phyloP scores from a whole-genome alignment of 1,284 basidiomycete genomes.

The Rugosomyces carneus region DNA sequence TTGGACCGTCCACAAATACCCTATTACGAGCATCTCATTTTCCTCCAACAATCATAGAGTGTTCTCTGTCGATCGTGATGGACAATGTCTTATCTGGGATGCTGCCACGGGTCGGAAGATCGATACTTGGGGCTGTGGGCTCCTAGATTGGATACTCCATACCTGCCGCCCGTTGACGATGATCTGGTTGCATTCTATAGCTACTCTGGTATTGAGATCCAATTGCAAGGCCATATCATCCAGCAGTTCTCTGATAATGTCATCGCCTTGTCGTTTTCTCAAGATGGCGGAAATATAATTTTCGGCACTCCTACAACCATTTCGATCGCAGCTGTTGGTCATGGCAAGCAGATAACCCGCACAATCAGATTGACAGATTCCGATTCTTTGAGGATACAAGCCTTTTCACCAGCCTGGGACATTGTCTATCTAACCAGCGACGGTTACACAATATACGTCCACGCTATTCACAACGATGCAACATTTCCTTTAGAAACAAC shows the following conservation, averaged over 20 bases:
- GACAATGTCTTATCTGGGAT: background rate
- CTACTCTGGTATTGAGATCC: background rate
- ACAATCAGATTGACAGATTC: no score
- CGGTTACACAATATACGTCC: no score
- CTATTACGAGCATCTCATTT: conserved; percentile 3
- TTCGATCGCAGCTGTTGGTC: background rate
- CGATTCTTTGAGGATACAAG: no score
- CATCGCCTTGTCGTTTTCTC: conserved; percentile 1
- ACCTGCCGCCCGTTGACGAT: background rate
- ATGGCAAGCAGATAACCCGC: no score
- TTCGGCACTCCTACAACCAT: background rate
- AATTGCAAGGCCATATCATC: background rate
- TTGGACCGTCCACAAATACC: conserved; percentile 3
- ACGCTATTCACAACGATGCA: no score
- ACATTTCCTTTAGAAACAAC: no score
- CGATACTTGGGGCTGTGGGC: background rate
- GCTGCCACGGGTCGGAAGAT: background rate
- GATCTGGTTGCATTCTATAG: background rate
- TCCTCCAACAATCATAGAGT: background rate
- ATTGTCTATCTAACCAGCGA: no score
- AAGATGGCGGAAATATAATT: background rate
- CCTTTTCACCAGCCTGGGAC: no score
- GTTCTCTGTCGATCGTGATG: background rate
- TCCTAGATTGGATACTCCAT: background rate
- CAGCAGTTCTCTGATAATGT: background rate